These are phyloP conservation scores for Mollisiaceae sp. DNA, from an alignment of 2,329 filamentous ascomycete genomes.

Conservation along the genomic window DNA sequence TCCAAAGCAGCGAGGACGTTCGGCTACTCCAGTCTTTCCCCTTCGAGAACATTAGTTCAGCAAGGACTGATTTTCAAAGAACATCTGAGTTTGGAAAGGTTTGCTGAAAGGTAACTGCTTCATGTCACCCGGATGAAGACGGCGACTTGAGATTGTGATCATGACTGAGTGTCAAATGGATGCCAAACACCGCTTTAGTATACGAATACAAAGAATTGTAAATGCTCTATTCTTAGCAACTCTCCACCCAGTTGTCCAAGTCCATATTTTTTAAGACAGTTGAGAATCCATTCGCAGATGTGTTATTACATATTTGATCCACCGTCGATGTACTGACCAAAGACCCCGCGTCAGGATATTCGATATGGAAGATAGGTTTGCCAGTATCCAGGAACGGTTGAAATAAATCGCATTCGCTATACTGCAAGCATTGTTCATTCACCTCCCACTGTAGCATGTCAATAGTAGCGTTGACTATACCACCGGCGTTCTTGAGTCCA, in stretches of 20 bases:
- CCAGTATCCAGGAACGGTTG: conserved; percentile 60
- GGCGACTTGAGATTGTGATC: too few species aligned
- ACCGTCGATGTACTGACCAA: conserved; percentile 8
- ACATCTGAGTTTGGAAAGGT: too few species aligned
- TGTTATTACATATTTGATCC: conserved; percentile 18
- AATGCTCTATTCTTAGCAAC: not conserved
- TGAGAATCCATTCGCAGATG: conserved; percentile 25
- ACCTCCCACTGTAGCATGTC: conserved; percentile 67
- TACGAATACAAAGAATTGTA: not conserved
- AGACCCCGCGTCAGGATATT: conserved; percentile 59
- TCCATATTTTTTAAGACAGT: conserved; percentile 30
- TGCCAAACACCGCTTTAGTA: not conserved
- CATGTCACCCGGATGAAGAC: too few species aligned
- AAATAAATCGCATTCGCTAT: conserved; percentile 64
- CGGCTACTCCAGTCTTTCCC: too few species aligned
- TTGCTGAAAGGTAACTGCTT: too few species aligned
- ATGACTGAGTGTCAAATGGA: not conserved
- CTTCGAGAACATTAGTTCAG: too few species aligned
- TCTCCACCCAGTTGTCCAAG: conserved; percentile 26
- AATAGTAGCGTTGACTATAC: conserved; percentile 58
- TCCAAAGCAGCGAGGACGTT: too few species aligned
- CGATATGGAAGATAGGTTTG: conserved; percentile 76
- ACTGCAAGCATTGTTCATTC: conserved; percentile 71
- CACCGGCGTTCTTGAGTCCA: conserved; percentile 72
- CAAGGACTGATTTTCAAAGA: too few species aligned